Evolutionary conservation across 169 alveolate species (phyloP), one percentile per base, ranked within the genome.

Genomic region (Eimeria sp.): DNA sequence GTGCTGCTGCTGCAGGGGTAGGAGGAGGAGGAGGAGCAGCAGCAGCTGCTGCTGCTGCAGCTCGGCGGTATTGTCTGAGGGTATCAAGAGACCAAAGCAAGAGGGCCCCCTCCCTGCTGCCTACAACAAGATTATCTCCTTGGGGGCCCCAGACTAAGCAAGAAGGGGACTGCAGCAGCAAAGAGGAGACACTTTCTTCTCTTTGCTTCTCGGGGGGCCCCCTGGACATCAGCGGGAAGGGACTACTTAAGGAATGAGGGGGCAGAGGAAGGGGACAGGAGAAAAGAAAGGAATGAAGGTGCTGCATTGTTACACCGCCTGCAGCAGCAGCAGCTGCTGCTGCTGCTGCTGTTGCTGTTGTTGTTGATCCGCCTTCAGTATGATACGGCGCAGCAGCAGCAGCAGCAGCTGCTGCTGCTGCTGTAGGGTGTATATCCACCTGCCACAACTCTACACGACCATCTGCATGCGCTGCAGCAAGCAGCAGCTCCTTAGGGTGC

Each of bases 31-130:
- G 72, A 61, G 72, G 72, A 27, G 45, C 78, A 22, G 51, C 84
- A n/a, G 51, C 45, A 18, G 40, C 34, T 7, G 40, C 43, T 13
- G 30, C 43, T 43, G 89, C 89, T 13, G 89, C 95, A 11, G 80
- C 88, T 47, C 76, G 73, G 30, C 47, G 58, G 88, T 72, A 89
- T 5, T 73, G 73, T 49, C 27, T 14, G 76, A 89, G 75, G 70
- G 65, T 49, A 40, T 67, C 65, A 7, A 89, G 57, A 67, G 95
- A 67, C 67, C 76, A 89, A 9, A 89, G 49, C 18, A 70, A 57
- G 30, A 89, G 95, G 27, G 76, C 63, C 67, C 95, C 95, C 51
- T 65, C 67, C 18, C 95, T 72, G 57, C 95, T 63, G 40, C 95
- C 95, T 5, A 89, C 75, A 6, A 30, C 95, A n/a, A 89, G 88